Evolutionary conservation across 306 rosid genomes (phyloP).

Genomic region (Ceratonia siliqua): DNA sequence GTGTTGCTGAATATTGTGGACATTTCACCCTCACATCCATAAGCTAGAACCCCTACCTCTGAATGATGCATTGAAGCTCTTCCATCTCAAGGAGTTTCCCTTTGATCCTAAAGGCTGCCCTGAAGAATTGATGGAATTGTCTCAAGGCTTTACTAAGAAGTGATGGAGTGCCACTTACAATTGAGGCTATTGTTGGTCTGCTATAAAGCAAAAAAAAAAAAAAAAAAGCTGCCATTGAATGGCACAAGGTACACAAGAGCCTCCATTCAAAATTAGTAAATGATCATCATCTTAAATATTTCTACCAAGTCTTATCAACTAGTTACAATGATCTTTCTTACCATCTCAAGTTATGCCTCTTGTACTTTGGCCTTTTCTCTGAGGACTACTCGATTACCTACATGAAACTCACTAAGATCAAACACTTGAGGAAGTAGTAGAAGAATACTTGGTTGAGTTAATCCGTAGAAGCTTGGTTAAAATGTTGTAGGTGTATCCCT

Average conservation of each 20-base stretch:
- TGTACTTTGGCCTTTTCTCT: not conserved
- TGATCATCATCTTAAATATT: conserved; percentile 1
- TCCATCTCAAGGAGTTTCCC: not conserved
- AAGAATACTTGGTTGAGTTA: not conserved
- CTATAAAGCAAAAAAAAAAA: not conserved
- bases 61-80: not conserved
- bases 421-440: not conserved
- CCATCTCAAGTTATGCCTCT: conserved; percentile 7
- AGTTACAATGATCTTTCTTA: conserved; percentile 13
- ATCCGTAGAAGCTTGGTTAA: not conserved
- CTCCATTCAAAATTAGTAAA: not conserved
- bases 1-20: not conserved
- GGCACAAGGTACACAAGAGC: not conserved
- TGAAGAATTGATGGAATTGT: not conserved
- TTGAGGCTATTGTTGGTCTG: not conserved
- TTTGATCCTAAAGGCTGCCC: not conserved
- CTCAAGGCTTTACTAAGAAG: not conserved
- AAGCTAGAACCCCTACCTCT: not conserved
- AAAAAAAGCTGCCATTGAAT: not conserved
- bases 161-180: conserved; percentile 21
- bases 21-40: not conserved
- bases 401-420: not conserved
- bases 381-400: conserved; percentile 1
- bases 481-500: not conserved
- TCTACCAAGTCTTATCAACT: not conserved